phyloP scores from a whole-genome alignment of 352 stramenopile species.

The Globisporangium cylindrosporum region DNA sequence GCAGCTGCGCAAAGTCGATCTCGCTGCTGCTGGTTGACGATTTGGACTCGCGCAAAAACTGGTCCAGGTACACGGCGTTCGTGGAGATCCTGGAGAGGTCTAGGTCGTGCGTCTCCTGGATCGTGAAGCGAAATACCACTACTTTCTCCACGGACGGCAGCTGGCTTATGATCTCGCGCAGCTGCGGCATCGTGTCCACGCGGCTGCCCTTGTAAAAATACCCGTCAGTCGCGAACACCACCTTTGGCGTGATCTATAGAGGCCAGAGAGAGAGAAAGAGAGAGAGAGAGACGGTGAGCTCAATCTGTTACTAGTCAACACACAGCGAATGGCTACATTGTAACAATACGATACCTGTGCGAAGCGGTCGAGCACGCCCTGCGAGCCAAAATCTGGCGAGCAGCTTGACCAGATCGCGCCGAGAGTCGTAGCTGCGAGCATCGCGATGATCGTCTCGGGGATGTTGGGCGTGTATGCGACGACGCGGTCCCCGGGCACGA shows the following conservation, averaged over 20 bases:
- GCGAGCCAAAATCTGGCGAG: slow-evolving; percentile 84
- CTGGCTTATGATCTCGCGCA: slow-evolving; percentile 58
- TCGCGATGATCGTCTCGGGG: slow-evolving; percentile 66
- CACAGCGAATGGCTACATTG: neutral
- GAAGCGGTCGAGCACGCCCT: slow-evolving; percentile 80
- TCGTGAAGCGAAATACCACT: slow-evolving; percentile 64
- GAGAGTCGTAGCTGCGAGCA: slow-evolving; percentile 70
- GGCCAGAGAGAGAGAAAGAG: neutral
- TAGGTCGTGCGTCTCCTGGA: slow-evolving; percentile 47
- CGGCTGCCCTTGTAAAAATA: slow-evolving; percentile 81
- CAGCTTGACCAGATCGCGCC: slow-evolving; percentile 77
- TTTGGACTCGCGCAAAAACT: slow-evolving; percentile 38
- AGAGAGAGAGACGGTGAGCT: neutral
- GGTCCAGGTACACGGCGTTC: slow-evolving; percentile 51
- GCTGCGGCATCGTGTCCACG: slow-evolving; percentile 56
- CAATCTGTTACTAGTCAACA: neutral
- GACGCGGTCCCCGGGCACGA: slow-evolving; percentile 55
- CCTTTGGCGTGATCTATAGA: slow-evolving; percentile 60
- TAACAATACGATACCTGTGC: slow-evolving; percentile 37
- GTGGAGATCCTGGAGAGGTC: slow-evolving; percentile 52
- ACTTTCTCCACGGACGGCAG: slow-evolving; percentile 66
- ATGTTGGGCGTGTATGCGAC: slow-evolving; percentile 71
- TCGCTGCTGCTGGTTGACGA: slow-evolving; percentile 19
- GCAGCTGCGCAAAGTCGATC: slow-evolving; percentile 68
- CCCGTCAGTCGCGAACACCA: slow-evolving; percentile 69